Conservation (phyloP, 129 eudicot genomes). For the Escallonia rubra region DNA sequence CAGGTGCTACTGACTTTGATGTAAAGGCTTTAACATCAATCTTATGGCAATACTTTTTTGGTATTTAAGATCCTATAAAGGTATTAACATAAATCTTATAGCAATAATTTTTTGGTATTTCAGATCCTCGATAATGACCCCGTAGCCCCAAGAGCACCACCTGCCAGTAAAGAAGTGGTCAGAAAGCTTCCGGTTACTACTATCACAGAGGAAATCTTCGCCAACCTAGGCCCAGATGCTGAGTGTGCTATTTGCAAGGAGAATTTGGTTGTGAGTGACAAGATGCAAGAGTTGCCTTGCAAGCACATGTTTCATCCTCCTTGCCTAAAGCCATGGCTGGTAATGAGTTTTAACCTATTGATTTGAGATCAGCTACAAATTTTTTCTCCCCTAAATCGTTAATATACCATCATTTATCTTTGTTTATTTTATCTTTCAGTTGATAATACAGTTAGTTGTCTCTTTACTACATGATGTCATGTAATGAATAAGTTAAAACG, state of each 20-base stretch:
- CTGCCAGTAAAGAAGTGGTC: constrained; percentile 92
- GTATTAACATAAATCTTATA: background rate
- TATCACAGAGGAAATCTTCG: constrained; percentile 49
- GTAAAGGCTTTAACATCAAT: too few relatives aligned
- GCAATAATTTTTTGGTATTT: background rate
- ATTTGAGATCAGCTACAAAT: too few relatives aligned
- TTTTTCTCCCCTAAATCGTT: too few relatives aligned
- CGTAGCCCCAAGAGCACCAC: constrained; percentile 62
- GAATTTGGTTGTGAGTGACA: constrained; percentile 60
- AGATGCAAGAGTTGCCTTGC: constrained; percentile 96
- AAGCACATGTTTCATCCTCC: constrained; percentile 91
- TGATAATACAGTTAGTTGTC: too few relatives aligned
- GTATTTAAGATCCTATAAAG: background rate
- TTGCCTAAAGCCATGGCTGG: constrained; percentile 99
- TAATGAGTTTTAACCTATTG: constrained; percentile 12
- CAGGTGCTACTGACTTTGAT: too few relatives aligned
- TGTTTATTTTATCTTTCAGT: too few relatives aligned
- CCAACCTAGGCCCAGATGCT: constrained; percentile 61
- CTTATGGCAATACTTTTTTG: too few relatives aligned
- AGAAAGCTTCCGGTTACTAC: constrained; percentile 81
- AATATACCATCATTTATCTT: too few relatives aligned
- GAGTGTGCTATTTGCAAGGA: constrained; percentile 92
- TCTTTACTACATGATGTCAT: too few relatives aligned
- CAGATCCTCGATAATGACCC: constrained; percentile 50
- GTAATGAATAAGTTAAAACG: too few relatives aligned